Evolutionary conservation across 148 eudicot genomes (phyloP).

Genomic region (Camellia japonica): DNA sequence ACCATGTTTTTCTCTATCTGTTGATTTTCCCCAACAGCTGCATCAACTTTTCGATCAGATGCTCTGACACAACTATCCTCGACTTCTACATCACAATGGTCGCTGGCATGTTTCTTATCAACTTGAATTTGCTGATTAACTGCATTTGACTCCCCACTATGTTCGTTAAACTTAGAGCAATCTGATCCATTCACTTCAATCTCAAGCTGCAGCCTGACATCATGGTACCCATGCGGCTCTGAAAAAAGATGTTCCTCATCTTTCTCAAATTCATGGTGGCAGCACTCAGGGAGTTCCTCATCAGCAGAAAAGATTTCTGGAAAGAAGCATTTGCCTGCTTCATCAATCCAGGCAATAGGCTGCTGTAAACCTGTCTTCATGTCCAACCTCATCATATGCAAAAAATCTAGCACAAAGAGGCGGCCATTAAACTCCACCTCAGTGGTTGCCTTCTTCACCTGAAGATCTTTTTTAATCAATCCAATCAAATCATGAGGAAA

Average conservation of each 20-base stretch:
- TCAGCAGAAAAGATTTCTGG: constrained; percentile 51
- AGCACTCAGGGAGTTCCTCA: constrained; percentile 30
- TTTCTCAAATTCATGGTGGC: constrained; percentile 25
- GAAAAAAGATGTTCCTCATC: constrained; percentile 26
- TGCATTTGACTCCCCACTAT: constrained; percentile 67
- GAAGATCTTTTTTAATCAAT: constrained; percentile 51
- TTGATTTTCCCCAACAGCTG: constrained; percentile 36
- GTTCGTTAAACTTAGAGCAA: constrained; percentile 37
- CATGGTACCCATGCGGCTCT: constrained; percentile 31
- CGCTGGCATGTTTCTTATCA: constrained; percentile 23
- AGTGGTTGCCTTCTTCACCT: constrained; percentile 50
- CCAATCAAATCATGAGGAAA: constrained; percentile 45
- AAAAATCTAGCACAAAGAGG: constrained; percentile 56
- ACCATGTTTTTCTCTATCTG: constrained; percentile 24
- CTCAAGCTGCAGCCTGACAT: constrained; percentile 74
- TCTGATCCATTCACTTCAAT: constrained; percentile 58
- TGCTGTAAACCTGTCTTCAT: constrained; percentile 46
- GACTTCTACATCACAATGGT: constrained; percentile 33
- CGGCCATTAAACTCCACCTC: constrained; percentile 53
- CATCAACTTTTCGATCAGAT: constrained; percentile 35
- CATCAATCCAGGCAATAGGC: constrained; percentile 94
- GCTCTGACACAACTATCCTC: constrained; percentile 46
- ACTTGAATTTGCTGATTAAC: constrained; percentile 46
- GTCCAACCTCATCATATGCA: constrained; percentile 68
- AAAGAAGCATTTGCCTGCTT: constrained; percentile 65